phyloP scores from a whole-genome alignment of 352 stramenopile genomes.

The Pythium rhizo-oryzae region DNA sequence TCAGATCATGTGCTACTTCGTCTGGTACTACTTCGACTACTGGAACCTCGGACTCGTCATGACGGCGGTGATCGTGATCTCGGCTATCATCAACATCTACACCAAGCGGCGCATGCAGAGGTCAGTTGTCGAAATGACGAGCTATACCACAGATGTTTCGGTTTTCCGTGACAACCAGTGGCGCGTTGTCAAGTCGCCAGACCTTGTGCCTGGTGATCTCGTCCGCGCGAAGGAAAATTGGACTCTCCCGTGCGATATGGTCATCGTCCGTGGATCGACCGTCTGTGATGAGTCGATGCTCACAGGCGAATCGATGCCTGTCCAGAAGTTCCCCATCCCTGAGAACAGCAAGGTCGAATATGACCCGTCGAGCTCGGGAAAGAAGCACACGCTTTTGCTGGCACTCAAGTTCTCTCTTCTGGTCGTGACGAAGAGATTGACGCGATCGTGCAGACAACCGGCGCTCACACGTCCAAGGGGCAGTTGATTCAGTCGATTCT shows the following conservation, averaged over 20 bases:
- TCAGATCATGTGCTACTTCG: slow-evolving; percentile 88
- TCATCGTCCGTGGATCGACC: slow-evolving; percentile 37
- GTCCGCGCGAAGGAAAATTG: slow-evolving; percentile 66
- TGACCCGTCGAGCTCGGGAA: slow-evolving; percentile 51
- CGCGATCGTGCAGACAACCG: slow-evolving; percentile 81
- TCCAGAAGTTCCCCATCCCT: slow-evolving; percentile 80
- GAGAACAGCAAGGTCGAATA: slow-evolving; percentile 55
- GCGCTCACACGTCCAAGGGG: slow-evolving; percentile 83
- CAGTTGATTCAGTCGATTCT: slow-evolving; percentile 89
- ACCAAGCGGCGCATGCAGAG: slow-evolving; percentile 61
- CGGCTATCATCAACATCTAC: slow-evolving; percentile 63
- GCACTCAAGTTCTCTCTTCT: slow-evolving; percentile 75
- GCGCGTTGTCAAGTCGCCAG: slow-evolving; percentile 44
- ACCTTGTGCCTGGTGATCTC: slow-evolving; percentile 72
- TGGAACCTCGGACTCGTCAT: slow-evolving; percentile 60
- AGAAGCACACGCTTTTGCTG: slow-evolving; percentile 88
- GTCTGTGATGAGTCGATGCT: slow-evolving; percentile 80
- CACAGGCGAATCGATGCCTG: slow-evolving; percentile 85
- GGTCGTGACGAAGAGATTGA: slow-evolving; percentile 52
- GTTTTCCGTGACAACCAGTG: slow-evolving; percentile 64
- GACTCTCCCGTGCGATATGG: slow-evolving; percentile 67
- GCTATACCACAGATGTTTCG: slow-evolving; percentile 64
- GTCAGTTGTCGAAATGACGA: slow-evolving; percentile 64
- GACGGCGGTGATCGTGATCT: slow-evolving; percentile 54
- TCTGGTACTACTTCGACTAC: slow-evolving; percentile 79